phyloP scores from a whole-genome alignment of 2,329 filamentous ascomycete species.

The Aspergillus clavatus region DNA sequence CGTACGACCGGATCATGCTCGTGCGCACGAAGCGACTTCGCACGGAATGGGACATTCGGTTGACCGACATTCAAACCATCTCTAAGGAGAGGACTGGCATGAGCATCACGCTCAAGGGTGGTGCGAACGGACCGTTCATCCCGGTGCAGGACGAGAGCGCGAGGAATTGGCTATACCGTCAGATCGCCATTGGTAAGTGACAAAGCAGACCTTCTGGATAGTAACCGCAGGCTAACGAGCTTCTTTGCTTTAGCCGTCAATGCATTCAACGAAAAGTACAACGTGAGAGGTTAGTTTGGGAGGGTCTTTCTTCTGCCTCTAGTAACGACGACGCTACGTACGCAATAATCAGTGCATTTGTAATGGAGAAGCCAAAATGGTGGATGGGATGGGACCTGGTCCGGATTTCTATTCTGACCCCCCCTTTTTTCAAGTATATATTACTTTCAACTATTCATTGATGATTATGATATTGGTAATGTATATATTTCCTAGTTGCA shows the following conservation, averaged over 20 bases:
- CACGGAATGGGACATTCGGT: slow-evolving; percentile 91
- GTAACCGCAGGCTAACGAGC: slow-evolving; percentile 8
- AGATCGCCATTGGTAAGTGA: slow-evolving; percentile 55
- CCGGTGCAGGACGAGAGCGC: slow-evolving; percentile 83
- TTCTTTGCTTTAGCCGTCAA: slow-evolving; percentile 49
- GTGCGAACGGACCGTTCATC: slow-evolving; percentile 89
- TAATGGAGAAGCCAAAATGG: not conserved
- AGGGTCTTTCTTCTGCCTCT: not conserved
- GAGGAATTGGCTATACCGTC: slow-evolving; percentile 62
- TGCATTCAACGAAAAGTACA: slow-evolving; percentile 64
- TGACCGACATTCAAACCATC: slow-evolving; percentile 96
- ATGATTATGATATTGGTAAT: not conserved
- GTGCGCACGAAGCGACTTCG: slow-evolving; percentile 79
- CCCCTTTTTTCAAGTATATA: not conserved
- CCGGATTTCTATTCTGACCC: not conserved
- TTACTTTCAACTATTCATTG: not conserved
- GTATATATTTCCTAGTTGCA: not conserved
- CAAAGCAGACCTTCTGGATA: not conserved
- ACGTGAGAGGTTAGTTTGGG: slow-evolving; percentile 24
- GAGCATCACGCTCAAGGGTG: slow-evolving; percentile 80
- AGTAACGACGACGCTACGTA: slow-evolving; percentile 10
- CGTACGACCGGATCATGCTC: slow-evolving; percentile 80
- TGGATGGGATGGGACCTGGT: too few species aligned
- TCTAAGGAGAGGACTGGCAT: slow-evolving; percentile 94
- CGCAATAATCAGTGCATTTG: not conserved